Base-by-base conservation (phyloP, 2,329 filamentous ascomycete species). In the Apiospora phragmitis region DNA sequence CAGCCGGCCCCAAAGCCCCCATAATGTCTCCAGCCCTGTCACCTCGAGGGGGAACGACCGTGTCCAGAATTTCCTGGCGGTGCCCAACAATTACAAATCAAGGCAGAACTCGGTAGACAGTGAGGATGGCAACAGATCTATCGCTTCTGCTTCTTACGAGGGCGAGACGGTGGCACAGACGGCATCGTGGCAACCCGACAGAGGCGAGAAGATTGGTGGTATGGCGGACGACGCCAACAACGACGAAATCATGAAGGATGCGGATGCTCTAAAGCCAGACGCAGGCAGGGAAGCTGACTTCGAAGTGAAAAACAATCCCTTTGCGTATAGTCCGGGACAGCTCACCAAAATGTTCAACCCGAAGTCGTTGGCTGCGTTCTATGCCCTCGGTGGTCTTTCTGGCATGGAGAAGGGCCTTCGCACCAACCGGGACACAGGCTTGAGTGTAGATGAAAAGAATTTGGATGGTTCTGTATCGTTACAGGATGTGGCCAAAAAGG, bases 271-370 rank as follows among this genome's bases (percentile, higher is more conserved):
- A 72, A 89, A 86, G 67, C 93, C 94, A 0, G 94, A 97, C 78
- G 87, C 89, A 47, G 93, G 93, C 8, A 92, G 91, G 68, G 93
- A 95, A 79, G 85, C 83, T n/a, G 93, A 95, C 73, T 97, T 97
- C 76, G 76, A 89, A 16, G 90, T 95, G 14, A 87, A 91, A 7
- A 86, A 94, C 79, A 97, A 96, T 79, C 92, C 92, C 0, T 97
- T 97, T 77, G 94, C 94, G 21, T 97, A 94, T 79, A 90, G 91
- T 1, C 93, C 93, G 3, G 94, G 95, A 18, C 91, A 97, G 77
- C 85, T 98, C 73, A 92, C 91, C 76, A 97, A 97, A 81, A 88
- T 97, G 83, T 90, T 95, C 72, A 96, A 97, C 78, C 95, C 95
- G 4, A 97, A 97, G 84, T 97, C 90, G 72, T 82, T 97, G 70